Base-by-base conservation (phyloP, 2,329 filamentous ascomycete genomes). In the Dactylellina haptotyla region DNA sequence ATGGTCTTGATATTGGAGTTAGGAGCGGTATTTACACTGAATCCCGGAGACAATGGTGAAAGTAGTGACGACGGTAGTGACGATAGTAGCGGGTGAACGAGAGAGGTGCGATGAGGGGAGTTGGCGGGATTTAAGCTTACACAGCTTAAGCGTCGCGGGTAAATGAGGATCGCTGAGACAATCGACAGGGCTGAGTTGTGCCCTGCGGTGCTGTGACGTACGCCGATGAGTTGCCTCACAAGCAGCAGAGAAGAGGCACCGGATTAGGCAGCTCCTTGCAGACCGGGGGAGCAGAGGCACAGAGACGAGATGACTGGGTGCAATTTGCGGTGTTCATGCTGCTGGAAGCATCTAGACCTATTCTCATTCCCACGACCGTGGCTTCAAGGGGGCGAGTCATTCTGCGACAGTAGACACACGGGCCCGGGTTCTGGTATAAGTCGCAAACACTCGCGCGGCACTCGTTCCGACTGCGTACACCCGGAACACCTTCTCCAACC, bases 91-190 rank as follows among this genome's bases (percentile, higher is more conserved):
- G 23, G 26, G 25, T 51, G 28, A 45, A 41, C 28, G 46, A 53
- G 45, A 48, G 41, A n/a, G 45, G 18, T 39, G 9, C 20, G 58
- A 45, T 51, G 32, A 25, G 25, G 45, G 45, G 45, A 45, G 63
- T 45, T 26, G 48, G 26, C 14, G 64, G 56, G 48, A 62, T 69
- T 59, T 66, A 66, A 58, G 63, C 53, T 53, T 53, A 67, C 61
- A 39, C n/a, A n/a, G n/a, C n/a, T 37, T 51, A 23, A 18, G 23
- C 30, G 39, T 30, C 51, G 50, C 62, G 62, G 62, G 53, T 66
- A 58, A 66, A 66, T 66, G 62, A 30, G 62, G 50, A 46, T n/a
- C 58, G 30, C n/a, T n/a, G 41, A 23, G 32, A 46, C 10, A 23
- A 57, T 54, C 32, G 30, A 39, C 50, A 54, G 50, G 50, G 50